A percentile compares a stretch with the other conserved stretches of the same genome.
Evolutionary conservation across 2,329 filamentous ascomycete species (phyloP).

Genomic region (Triangularia setosa): DNA sequence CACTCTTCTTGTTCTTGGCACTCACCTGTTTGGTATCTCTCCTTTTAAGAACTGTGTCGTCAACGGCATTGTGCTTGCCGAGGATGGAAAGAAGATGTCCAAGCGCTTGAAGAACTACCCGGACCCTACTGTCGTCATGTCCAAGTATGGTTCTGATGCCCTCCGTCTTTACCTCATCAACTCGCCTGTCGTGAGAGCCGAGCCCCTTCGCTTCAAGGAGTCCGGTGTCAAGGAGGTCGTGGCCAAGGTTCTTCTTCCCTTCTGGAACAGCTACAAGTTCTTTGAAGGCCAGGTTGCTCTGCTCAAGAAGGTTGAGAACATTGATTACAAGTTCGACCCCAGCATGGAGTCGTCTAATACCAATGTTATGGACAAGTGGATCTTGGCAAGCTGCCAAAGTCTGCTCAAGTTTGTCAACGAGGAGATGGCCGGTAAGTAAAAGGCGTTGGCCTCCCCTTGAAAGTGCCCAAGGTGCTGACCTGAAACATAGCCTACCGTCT

Average conservation of each 20-base stretch:
- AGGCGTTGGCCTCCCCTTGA: neutral
- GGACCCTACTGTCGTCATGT: slow-evolving; percentile 77
- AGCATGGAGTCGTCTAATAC: slow-evolving; percentile 69
- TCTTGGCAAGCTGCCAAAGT: slow-evolving; percentile 87
- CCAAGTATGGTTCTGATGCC: slow-evolving; percentile 86
- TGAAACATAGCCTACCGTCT: slow-evolving; percentile 59
- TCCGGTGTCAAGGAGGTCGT: slow-evolving; percentile 91
- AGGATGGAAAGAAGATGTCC: slow-evolving; percentile 98
- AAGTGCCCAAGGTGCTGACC: slow-evolving; percentile 11
- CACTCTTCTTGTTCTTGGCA: slow-evolving; percentile 82
- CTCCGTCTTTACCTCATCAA: slow-evolving; percentile 95
- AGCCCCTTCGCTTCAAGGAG: slow-evolving; percentile 89
- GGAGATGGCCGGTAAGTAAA: slow-evolving; percentile 72
- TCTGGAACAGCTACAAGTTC: slow-evolving; percentile 98
- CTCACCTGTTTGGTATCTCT: slow-evolving; percentile 76
- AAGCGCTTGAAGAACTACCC: slow-evolving; percentile 97
- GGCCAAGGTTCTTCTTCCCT: slow-evolving; percentile 79
- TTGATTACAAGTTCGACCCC: slow-evolving; percentile 77
- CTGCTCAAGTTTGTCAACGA: slow-evolving; percentile 86
- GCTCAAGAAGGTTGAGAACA: slow-evolving; percentile 76
- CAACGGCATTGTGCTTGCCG: slow-evolving; percentile 88
- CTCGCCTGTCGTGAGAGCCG: slow-evolving; percentile 87
- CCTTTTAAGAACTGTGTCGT: slow-evolving; percentile 97
- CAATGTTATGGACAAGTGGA: slow-evolving; percentile 97
- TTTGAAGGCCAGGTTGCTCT: slow-evolving; percentile 84